These are phyloP conservation scores for Celoporthe dispersa DNA, from an alignment of 2,329 filamentous ascomycete genomes.

Conservation along the genomic window DNA sequence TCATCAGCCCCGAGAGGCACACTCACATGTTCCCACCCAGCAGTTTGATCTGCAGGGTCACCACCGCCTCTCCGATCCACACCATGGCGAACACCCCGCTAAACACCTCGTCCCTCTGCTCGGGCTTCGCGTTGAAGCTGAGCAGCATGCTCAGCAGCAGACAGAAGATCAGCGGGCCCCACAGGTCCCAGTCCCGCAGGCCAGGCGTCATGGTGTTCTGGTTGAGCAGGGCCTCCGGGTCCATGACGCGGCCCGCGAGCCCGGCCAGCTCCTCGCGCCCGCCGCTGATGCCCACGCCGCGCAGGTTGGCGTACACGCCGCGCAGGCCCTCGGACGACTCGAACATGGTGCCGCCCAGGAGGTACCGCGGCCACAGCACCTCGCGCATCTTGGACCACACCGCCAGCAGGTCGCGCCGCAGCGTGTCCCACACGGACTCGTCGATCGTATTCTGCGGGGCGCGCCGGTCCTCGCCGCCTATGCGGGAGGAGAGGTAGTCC, in stretches of 20 bases:
- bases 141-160: conserved; percentile 85
- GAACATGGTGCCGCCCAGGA: conserved; percentile 74
- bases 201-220: conserved; percentile 84
- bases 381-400: conserved; percentile 99
- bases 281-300: conserved; percentile 61
- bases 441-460: conserved; percentile 94
- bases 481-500: conserved; percentile 83
- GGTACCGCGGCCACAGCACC: conserved; percentile 93
- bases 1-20: too few species aligned
- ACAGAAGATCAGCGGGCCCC: conserved; percentile 96
- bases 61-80: conserved; percentile 95
- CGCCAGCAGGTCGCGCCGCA: conserved; percentile 86
- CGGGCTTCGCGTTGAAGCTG: conserved; percentile 76
- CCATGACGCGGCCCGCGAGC: conserved; percentile 65
- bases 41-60: conserved; percentile 97
- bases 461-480: conserved; percentile 89
- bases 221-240: conserved; percentile 62
- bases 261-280: conserved; percentile 66
- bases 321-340: conserved; percentile 58
- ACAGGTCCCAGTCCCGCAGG: conserved; percentile 95
- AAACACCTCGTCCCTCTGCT: conserved; percentile 89
- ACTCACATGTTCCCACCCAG: conserved; percentile 94
- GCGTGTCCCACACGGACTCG: conserved; percentile 96
- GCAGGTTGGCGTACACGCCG: conserved; percentile 65
- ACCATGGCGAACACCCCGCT: conserved; percentile 96